Base-by-base conservation (phyloP, 805 yeast species). In the Starmerella bombi region DNA sequence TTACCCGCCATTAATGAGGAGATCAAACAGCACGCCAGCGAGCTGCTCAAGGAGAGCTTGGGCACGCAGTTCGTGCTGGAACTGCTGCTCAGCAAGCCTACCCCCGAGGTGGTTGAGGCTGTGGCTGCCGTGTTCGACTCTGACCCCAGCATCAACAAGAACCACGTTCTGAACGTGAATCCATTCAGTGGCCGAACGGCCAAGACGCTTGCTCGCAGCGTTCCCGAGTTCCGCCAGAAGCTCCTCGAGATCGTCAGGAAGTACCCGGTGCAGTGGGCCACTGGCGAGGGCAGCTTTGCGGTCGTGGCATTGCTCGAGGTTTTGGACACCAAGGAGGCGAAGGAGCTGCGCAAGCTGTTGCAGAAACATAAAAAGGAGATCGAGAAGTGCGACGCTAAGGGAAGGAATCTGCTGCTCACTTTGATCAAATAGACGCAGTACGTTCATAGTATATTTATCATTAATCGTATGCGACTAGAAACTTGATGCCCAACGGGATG, bases 61-160 rank as follows among this genome's bases (percentile, higher is more conserved):
- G 94, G 94, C 23, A 71, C 91, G 31, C 97, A 88, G 62, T 78
- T 82, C 50, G 65, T 81, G 39, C 69, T 77, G 33, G 97, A 88
- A 63, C 66, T 82, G 21, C 61, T 84, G 41, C 67, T 80, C 46
- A 74, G 71, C 50, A 71, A 38, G 65, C 21, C 41, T 5, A 38
- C 37, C 9, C 27, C 18, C 2, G 44, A 40, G 5, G 30, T 41
- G 4, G 54, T 82, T 14, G 69, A 70, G 27, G 67, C 71, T 5
- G 64, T 84, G 5, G 65, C 75, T 42, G 72, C 69, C n/a, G 51
- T 50, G 8, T 49, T 50, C 52, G 70, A 71, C 48, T 84, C 84
- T 32, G 83, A 81, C 43, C 69, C 83, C 16, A 58, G 67, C 17
- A n/a, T n/a, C n/a, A 78, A 71, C 35, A 82, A 75, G 49, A 70